phyloP scores from a whole-genome alignment of 140 eudicot genomes.

The Flaveria floridana region DNA sequence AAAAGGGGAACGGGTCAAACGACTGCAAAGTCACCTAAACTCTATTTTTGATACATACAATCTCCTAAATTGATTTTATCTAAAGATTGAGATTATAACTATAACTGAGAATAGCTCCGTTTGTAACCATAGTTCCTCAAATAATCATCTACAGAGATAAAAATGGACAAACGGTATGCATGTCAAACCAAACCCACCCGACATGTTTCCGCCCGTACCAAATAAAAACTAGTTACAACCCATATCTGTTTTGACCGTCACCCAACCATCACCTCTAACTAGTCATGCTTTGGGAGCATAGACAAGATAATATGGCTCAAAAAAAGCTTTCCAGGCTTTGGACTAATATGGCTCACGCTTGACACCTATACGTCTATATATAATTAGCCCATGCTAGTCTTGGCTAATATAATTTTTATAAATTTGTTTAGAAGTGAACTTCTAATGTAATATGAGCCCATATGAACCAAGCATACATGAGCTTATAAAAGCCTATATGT shows the following conservation, averaged over 20 bases:
- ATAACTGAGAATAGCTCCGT: not conserved
- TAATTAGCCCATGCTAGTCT: not conserved
- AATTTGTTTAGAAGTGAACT: not conserved
- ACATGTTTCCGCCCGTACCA: not conserved
- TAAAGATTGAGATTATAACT: not conserved
- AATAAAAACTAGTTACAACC: not conserved
- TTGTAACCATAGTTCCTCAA: not conserved
- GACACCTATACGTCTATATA: not conserved
- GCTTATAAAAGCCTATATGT: not conserved
- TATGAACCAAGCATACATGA: conserved; percentile 1
- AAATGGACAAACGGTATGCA: not conserved
- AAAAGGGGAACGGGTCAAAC: not conserved
- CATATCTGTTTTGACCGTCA: not conserved
- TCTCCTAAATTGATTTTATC: not conserved
- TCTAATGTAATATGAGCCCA: not conserved
- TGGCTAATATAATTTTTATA: not conserved
- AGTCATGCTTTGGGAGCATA: not conserved
- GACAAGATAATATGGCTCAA: not conserved
- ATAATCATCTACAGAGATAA: not conserved
- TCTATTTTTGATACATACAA: not conserved
- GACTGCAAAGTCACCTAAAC: not conserved
- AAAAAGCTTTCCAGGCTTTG: not conserved
- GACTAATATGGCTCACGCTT: not conserved
- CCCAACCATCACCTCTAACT: not conserved
- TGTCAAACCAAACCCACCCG: not conserved